These are phyloP conservation scores for Vitis amurensis DNA, from an alignment of 164 flowering plant genomes.

Conservation along the genomic window DNA sequence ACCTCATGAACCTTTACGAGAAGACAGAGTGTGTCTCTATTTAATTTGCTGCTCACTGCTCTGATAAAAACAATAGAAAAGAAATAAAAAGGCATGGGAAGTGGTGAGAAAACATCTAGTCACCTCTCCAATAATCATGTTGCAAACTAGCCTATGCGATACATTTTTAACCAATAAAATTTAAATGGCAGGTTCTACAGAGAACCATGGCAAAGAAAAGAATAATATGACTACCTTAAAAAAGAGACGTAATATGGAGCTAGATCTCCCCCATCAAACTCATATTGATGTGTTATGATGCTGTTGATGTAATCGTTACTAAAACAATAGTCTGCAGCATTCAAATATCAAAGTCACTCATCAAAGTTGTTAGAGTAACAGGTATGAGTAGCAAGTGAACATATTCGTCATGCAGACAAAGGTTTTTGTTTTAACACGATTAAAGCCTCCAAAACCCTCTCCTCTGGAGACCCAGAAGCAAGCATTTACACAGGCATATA, in stretches of 20 bases:
- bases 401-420: background rate
- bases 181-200: no score
- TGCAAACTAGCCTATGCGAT: no score
- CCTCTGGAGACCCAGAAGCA: background rate
- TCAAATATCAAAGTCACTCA: conserved; percentile 6
- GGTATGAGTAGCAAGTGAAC: background rate
- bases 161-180: no score
- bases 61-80: conserved; percentile 30
- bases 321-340: conserved; percentile 64
- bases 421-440: background rate
- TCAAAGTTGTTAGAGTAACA: background rate
- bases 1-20: conserved; percentile 64
- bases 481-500: background rate
- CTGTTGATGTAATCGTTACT: conserved; percentile 65
- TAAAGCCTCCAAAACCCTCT: background rate
- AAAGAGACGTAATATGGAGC: conserved; percentile 59
- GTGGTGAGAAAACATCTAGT: conserved; percentile 7
- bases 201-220: background rate
- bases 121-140: background rate
- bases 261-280: conserved; percentile 61
- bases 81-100: conserved; percentile 2
- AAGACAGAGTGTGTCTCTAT: conserved; percentile 61
- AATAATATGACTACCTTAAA: conserved; percentile 39
- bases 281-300: conserved; percentile 48
- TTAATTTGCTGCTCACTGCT: conserved; percentile 61